These are phyloP conservation scores for Lentinula guzmanii DNA, from an alignment of 768 basidiomycete genomes.

Conservation along the genomic window DNA sequence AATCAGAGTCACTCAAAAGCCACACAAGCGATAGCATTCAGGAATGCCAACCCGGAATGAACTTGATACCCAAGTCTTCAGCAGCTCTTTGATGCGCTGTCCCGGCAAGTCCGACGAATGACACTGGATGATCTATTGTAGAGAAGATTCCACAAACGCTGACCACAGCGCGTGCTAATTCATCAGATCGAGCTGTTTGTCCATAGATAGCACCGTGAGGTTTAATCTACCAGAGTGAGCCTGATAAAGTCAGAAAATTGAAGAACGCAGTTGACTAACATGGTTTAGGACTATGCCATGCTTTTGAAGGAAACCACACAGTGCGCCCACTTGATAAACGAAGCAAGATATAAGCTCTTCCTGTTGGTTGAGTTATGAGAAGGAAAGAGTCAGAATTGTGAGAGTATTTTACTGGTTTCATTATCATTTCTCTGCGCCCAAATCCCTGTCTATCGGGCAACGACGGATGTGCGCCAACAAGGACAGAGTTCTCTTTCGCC, in stretches of 20 bases:
- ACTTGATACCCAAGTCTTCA: constrained; percentile 46
- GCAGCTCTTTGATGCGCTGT: constrained; percentile 56
- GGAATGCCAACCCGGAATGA: constrained; percentile 47
- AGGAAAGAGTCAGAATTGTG: neutral
- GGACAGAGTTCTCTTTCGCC: constrained; percentile 50
- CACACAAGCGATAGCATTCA: neutral
- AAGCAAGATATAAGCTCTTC: constrained; percentile 53
- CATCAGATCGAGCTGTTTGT: constrained; percentile 49
- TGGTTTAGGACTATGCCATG: constrained; percentile 52
- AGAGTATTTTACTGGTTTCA: constrained; percentile 37
- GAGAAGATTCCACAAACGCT: constrained; percentile 47
- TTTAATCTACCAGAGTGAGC: constrained; percentile 35
- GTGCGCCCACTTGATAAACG: constrained; percentile 63
- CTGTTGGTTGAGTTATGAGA: constrained; percentile 18
- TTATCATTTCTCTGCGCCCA: constrained; percentile 58
- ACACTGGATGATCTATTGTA: constrained; percentile 27
- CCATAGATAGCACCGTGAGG: constrained; percentile 60
- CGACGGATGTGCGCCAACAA: constrained; percentile 64
- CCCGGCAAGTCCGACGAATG: constrained; percentile 60
- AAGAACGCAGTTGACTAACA: constrained; percentile 22
- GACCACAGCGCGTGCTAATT: constrained; percentile 49
- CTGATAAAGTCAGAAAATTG: too few relatives aligned
- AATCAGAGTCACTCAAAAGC: neutral
- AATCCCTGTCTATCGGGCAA: constrained; percentile 55
- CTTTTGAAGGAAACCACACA: constrained; percentile 50